These are phyloP conservation scores for Collariella sp. DNA, from an alignment of 495 filamentous ascomycete species.

Conservation along the genomic window DNA sequence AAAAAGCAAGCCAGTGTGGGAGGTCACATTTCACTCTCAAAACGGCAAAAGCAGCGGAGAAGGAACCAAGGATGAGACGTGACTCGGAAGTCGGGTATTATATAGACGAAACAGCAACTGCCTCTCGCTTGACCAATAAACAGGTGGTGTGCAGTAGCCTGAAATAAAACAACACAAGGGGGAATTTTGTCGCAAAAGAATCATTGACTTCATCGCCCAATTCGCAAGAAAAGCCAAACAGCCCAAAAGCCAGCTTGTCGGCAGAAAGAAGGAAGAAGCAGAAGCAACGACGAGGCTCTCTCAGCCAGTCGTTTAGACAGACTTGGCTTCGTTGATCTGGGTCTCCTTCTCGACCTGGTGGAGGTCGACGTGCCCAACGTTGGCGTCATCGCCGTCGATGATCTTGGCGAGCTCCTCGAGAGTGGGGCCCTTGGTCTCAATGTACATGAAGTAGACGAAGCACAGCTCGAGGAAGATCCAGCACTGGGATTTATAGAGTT, in stretches of 20 bases:
- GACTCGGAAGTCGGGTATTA: not conserved
- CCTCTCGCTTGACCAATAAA: constrained; percentile 1
- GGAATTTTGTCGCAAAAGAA: not conserved
- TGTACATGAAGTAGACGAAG: constrained; percentile 57
- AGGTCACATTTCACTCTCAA: not conserved
- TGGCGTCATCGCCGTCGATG: constrained; percentile 51
- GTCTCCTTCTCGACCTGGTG: constrained; percentile 33
- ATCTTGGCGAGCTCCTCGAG: constrained; percentile 57
- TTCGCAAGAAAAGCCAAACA: constrained; percentile 3
- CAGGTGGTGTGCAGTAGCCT: not conserved
- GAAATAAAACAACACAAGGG: not conserved
- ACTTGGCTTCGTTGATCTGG: constrained; percentile 22
- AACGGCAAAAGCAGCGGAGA: not conserved
- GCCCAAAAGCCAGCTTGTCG: constrained; percentile 3
- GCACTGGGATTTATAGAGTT: constrained; percentile 16
- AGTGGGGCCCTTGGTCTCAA: constrained; percentile 56
- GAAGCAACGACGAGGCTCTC: not conserved
- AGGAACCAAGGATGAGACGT: not conserved
- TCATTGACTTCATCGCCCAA: not conserved
- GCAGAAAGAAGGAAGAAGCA: not conserved
- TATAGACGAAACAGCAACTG: not conserved
- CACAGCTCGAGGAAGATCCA: constrained; percentile 51
- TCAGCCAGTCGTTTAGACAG: constrained; percentile 6
- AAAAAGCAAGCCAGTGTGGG: too few species aligned
- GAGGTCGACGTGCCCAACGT: constrained; percentile 36